A percentile compares a stretch with the other conserved stretches of the same genome.
Evolutionary conservation across 2,329 filamentous ascomycete genomes (phyloP).

Genomic region (Hypocrella siamensis): DNA sequence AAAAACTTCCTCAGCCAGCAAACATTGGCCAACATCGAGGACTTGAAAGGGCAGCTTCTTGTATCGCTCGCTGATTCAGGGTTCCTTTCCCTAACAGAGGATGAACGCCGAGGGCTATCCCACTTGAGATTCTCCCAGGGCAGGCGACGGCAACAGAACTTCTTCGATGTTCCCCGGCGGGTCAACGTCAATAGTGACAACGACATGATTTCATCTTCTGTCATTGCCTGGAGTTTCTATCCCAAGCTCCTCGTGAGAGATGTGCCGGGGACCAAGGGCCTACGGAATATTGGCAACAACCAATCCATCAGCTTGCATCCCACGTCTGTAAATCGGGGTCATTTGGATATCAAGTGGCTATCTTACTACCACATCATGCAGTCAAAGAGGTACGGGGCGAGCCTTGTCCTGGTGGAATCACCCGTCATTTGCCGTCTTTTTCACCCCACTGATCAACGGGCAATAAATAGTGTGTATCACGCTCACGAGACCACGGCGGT

Average conservation of each 20-base stretch:
- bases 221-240: constrained; percentile 91
- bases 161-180: constrained; percentile 67
- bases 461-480: constrained; percentile 56
- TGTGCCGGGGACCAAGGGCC: constrained; percentile 51
- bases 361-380: constrained; percentile 98
- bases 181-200: constrained; percentile 66
- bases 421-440: background rate
- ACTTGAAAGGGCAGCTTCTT: constrained; percentile 83
- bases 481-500: constrained; percentile 77
- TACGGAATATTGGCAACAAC: constrained; percentile 86
- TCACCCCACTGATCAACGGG: background rate
- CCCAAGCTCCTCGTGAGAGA: constrained; percentile 80
- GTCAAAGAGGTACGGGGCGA: constrained; percentile 59
- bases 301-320: constrained; percentile 79
- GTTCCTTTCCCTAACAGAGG: constrained; percentile 57
- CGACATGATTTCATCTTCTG: constrained; percentile 61
- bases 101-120: constrained; percentile 55
- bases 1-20: constrained; percentile 91
- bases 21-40: constrained; percentile 81
- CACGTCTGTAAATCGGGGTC: constrained; percentile 72
- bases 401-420: background rate
- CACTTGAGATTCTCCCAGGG: constrained; percentile 45
- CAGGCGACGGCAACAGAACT: constrained; percentile 47
- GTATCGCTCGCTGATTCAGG: constrained; percentile 75
- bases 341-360: constrained; percentile 57